Percentiles rank a stretch among this genome's conserved stretches.
phyloP scores from a whole-genome alignment of 495 filamentous ascomycete genomes.

The Tetracladium setigerum region DNA sequence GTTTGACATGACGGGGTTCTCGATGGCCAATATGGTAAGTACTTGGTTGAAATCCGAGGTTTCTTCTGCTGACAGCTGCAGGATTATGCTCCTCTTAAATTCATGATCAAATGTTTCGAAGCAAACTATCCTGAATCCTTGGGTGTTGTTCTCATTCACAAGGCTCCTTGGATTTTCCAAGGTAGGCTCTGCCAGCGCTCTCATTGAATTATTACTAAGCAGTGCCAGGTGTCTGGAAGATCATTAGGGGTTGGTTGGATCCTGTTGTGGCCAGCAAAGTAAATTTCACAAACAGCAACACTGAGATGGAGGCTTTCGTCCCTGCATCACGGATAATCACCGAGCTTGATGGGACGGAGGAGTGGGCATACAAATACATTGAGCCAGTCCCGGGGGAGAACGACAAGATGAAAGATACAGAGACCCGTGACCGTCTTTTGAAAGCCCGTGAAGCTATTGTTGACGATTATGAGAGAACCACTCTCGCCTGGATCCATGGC shows the following conservation, averaged over 20 bases:
- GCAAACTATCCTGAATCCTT: constrained; percentile 95
- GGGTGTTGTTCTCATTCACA: constrained; percentile 90
- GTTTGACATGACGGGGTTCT: constrained; percentile 94
- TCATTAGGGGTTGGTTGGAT: constrained; percentile 94
- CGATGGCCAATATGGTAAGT: constrained; percentile 86
- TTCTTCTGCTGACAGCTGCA: constrained; percentile 26
- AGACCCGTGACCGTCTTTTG: constrained; percentile 51
- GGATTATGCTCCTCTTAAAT: constrained; percentile 95
- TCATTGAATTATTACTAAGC: constrained; percentile 1
- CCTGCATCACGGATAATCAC: constrained; percentile 60
- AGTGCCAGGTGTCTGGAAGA: constrained; percentile 63
- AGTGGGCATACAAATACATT: constrained; percentile 73
- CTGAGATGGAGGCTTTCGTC: constrained; percentile 76
- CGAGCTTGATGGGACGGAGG: constrained; percentile 75
- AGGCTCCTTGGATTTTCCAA: constrained; percentile 95
- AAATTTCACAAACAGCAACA: constrained; percentile 79
- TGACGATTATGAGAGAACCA: constrained; percentile 60
- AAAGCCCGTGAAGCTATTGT: constrained; percentile 52
- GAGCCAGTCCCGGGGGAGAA: constrained; percentile 73
- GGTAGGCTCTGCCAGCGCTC: constrained; percentile 34
- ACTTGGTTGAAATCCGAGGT: neutral
- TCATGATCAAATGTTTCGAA: constrained; percentile 99
- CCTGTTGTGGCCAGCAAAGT: constrained; percentile 93
- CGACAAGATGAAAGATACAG: constrained; percentile 56
- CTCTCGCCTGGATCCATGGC: constrained; percentile 52